Conservation (phyloP, 208 protist genomes). For the Crithidia fasciculata region DNA sequence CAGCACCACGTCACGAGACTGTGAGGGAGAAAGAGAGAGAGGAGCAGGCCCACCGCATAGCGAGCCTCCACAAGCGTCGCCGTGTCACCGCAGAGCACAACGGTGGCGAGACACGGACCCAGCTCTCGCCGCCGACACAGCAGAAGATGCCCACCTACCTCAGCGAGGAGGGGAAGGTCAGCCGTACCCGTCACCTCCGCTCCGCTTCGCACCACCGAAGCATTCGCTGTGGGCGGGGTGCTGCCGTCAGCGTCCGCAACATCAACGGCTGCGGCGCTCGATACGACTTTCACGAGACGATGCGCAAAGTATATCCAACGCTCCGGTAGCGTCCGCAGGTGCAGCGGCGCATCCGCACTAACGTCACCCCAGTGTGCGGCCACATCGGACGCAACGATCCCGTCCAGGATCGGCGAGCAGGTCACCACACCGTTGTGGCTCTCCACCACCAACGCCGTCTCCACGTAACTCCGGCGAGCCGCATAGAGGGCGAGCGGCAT, state of each 20-base stretch:
- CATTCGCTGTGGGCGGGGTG: neutral
- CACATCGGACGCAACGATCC: conserved; percentile 7
- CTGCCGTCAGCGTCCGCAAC: neutral
- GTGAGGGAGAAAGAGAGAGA: conserved; percentile 13
- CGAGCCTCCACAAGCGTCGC: conserved; percentile 7
- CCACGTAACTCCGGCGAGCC: neutral
- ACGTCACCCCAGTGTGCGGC: conserved; percentile 11
- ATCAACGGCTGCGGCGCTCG: neutral
- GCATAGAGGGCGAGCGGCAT: conserved; percentile 13
- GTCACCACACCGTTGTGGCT: conserved; percentile 2
- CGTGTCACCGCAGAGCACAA: conserved; percentile 13
- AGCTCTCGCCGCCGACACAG: conserved; percentile 24
- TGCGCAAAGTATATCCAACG: neutral
- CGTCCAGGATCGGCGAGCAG: conserved; percentile 13
- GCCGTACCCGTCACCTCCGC: neutral
- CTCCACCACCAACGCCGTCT: conserved; percentile 20
- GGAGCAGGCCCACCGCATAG: conserved; percentile 3
- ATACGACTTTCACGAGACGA: neutral
- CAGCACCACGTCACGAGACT: conserved; percentile 19
- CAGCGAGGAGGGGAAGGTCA: neutral
- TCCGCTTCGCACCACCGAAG: too few species aligned
- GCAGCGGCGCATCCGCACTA: neutral
- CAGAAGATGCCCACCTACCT: conserved; percentile 12
- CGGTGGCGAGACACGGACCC: conserved; percentile 3
- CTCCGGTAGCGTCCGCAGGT: neutral